Evolutionary conservation across 345 rosid genomes (phyloP).

Genomic region (Zanthoxylum bungeanum): DNA sequence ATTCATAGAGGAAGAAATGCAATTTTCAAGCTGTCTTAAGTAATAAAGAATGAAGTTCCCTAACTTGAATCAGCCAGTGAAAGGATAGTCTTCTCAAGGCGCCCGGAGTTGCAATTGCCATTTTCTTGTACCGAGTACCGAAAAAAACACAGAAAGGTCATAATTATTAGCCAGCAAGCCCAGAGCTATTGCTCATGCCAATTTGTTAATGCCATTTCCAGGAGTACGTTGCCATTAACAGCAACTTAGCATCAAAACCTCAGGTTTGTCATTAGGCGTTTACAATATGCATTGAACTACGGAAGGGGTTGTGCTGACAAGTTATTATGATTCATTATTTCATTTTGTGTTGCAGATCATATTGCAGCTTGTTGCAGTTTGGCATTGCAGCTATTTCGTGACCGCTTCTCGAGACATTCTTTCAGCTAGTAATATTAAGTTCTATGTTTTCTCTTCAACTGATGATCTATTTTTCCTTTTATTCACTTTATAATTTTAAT

Average conservation of each 20-base stretch:
- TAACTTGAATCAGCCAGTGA: not conserved
- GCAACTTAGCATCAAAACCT: too few species aligned
- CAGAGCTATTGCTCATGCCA: not conserved
- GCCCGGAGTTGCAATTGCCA: not conserved
- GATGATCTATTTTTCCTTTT: too few species aligned
- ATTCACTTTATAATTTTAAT: too few species aligned
- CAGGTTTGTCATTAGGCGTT: not conserved
- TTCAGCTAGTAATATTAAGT: too few species aligned
- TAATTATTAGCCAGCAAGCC: not conserved
- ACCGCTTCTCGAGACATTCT: too few species aligned
- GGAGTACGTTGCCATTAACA: not conserved
- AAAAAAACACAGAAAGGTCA: not conserved
- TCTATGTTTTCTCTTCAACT: too few species aligned
- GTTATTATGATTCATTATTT: too few species aligned
- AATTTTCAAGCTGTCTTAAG: constrained; percentile 8
- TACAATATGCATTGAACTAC: not conserved
- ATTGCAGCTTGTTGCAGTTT: too few species aligned
- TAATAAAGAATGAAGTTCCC: not conserved
- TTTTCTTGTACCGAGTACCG: not conserved
- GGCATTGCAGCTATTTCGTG: too few species aligned
- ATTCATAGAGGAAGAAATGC: constrained; percentile 2
- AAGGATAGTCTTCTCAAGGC: not conserved
- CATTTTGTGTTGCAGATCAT: too few species aligned
- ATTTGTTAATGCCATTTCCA: not conserved
- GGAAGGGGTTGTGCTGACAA: not conserved